These are phyloP conservation scores for Saccharomycopsis microspora DNA, from an alignment of 805 yeast species.

Conservation along the genomic window DNA sequence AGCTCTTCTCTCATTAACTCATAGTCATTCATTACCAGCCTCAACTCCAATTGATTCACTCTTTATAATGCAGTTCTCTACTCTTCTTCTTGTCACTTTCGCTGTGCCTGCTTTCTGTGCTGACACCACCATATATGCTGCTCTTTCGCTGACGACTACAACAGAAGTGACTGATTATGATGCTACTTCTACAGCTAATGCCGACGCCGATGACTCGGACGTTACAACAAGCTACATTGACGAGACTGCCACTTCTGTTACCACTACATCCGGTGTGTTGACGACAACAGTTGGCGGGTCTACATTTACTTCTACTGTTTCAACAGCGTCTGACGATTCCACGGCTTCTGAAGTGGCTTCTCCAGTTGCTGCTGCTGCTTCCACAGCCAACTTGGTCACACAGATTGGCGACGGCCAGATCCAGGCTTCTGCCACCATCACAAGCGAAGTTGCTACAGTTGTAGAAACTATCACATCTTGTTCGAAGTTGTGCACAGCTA, in stretches of 20 bases:
- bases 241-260: constrained; percentile 22
- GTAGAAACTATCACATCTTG: constrained; percentile 12
- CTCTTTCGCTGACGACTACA: constrained; percentile 20
- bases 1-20: too few relatives aligned
- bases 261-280: constrained; percentile 16
- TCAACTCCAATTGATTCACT: neutral
- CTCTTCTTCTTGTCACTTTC: constrained; percentile 21
- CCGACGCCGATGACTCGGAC: constrained; percentile 3
- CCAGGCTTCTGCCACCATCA: constrained; percentile 15
- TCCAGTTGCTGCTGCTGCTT: constrained; percentile 14
- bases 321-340: constrained; percentile 10
- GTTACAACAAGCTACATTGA: constrained; percentile 22
- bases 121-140: constrained; percentile 14
- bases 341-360: constrained; percentile 4
- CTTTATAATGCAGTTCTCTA: constrained; percentile 22
- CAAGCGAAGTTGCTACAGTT: constrained; percentile 17
- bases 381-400: constrained; percentile 8
- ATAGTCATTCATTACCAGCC: neutral
- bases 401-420: constrained; percentile 14
- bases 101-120: constrained; percentile 21
- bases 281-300: constrained; percentile 8
- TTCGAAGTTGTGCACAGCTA: constrained; percentile 1
- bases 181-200: constrained; percentile 1
- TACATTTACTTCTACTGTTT: constrained; percentile 12
- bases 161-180: constrained; percentile 22